Percentiles rank a stretch among this genome's conserved stretches.
These are phyloP conservation scores for Candida pseudofarinosa DNA, from an alignment of 805 yeast genomes.

Conservation along the genomic window DNA sequence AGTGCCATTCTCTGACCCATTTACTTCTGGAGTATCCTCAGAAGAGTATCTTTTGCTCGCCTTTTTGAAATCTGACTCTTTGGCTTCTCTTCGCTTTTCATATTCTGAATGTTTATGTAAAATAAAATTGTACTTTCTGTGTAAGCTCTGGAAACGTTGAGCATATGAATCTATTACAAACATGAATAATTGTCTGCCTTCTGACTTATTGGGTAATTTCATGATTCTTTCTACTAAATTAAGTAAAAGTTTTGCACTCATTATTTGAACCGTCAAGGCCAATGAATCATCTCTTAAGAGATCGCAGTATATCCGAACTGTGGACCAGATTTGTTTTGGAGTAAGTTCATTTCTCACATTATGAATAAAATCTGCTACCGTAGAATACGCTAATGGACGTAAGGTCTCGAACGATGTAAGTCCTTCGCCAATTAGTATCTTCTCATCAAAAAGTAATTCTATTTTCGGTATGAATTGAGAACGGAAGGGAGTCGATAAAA, in stretches of 20 bases:
- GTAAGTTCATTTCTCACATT: conserved; percentile 82
- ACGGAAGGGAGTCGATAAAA: conserved; percentile 86
- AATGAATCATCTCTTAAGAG: conserved; percentile 76
- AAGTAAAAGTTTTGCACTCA: conserved; percentile 88
- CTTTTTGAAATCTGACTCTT: conserved; percentile 39
- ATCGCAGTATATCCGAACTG: conserved; percentile 77
- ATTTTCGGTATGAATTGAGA: conserved; percentile 79
- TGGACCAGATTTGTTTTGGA: conserved; percentile 79
- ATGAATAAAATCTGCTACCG: conserved; percentile 94
- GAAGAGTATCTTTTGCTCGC: conserved; percentile 38
- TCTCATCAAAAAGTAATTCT: conserved; percentile 80
- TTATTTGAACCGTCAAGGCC: conserved; percentile 87
- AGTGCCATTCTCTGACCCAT: conserved; percentile 7
- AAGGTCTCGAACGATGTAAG: conserved; percentile 86
- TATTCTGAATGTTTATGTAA: conserved; percentile 57
- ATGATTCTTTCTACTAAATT: conserved; percentile 86
- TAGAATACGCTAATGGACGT: conserved; percentile 89
- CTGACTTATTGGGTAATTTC: conserved; percentile 75
- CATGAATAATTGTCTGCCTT: conserved; percentile 80
- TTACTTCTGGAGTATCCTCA: conserved; percentile 23
- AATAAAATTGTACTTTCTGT: conserved; percentile 64
- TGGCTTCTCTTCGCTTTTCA: conserved; percentile 37
- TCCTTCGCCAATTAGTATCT: conserved; percentile 87
- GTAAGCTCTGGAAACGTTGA: conserved; percentile 71
- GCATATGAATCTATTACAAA: conserved; percentile 85